Evolutionary conservation across 371 early-diverging fungal species (phyloP), one percentile per base, ranked within the genome.

Genomic region (Capillidium heterosporum): DNA sequence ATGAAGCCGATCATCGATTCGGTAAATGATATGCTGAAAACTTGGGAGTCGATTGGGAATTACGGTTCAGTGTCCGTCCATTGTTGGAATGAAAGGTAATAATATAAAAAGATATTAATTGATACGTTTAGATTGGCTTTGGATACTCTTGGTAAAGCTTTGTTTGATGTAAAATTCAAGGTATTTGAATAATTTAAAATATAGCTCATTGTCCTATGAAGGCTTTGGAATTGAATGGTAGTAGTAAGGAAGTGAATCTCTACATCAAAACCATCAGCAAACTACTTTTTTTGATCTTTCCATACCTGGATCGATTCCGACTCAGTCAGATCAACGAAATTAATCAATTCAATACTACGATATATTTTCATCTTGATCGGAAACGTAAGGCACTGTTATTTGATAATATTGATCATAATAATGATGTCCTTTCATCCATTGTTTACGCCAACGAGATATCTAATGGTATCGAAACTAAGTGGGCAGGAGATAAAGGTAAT

Each of bases 151-250:
- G 53, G 53, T 10, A 29, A 28, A 32, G 35, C 35, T 10, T n/a
- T 53, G n/a, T 53, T 53, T 53, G 53, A 35, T 21, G 21, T 53
- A 5, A 39, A 53, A 2, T 53, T 53, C 39, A 53, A 53, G 13
- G 44, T 44, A 44, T n/a, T 44, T 44, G 3, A 10, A 11, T n/a
- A 3, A 10, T 4, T 44, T n/a, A n/a, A 5, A 19, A 4, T n/a
- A n/a, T 10, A 19, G 10, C 23, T 5, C 4, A 21, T 21, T 44
- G 23, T 5, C n/a, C 5, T 21, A 4, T 44, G 5, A 11, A 21
- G 39, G n/a, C 32, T 39, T 53, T 27, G n/a, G 53, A 44, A 44
- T n/a, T 10, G 15, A 15, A 53, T 35, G 53, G 39, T 8, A 31
- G 13, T 21, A 35, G 53, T 23, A 53, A 39, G n/a, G 53, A n/a